Evolutionary conservation across 768 basidiomycete species (phyloP).

Genomic region (Strobilomyces dryophilus): DNA sequence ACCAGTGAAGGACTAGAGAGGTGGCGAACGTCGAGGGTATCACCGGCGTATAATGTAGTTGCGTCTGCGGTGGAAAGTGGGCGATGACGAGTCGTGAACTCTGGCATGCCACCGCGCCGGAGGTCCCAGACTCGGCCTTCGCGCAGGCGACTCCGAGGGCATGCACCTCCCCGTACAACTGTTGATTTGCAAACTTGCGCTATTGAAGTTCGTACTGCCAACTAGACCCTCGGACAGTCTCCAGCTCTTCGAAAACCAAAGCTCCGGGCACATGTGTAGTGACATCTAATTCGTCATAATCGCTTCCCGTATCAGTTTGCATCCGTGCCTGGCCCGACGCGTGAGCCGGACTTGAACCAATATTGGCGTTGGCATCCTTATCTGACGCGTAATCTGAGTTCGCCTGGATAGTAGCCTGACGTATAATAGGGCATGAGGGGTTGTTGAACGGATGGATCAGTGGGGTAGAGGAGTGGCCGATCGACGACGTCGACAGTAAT

Average conservation of each 20-base stretch:
- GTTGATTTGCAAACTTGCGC: no score
- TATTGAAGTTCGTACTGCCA: no score
- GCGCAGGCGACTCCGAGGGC: no score
- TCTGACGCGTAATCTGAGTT: background rate
- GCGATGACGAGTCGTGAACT: no score
- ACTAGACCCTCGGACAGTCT: constrained; percentile 36
- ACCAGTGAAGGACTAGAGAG: background rate
- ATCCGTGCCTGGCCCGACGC: background rate
- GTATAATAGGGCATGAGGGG: constrained; percentile 26
- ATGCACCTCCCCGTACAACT: no score
- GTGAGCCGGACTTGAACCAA: background rate
- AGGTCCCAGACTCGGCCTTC: no score
- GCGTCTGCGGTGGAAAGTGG: no score
- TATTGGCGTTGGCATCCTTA: background rate
- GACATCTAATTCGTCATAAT: background rate
- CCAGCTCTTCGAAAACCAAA: constrained; percentile 50
- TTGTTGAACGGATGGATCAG: constrained; percentile 15
- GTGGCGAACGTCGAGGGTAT: no score
- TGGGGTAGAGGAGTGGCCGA: background rate
- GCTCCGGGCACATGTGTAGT: constrained; percentile 12
- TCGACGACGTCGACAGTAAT: background rate
- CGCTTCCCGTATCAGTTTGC: background rate
- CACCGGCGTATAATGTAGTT: no score
- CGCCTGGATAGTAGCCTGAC: constrained; percentile 25
- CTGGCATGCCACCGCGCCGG: background rate